A percentile compares a stretch with the other conserved stretches of the same genome.
These are phyloP conservation scores for Amyloporia xantha DNA, from an alignment of 768 basidiomycete species.

Conservation along the genomic window DNA sequence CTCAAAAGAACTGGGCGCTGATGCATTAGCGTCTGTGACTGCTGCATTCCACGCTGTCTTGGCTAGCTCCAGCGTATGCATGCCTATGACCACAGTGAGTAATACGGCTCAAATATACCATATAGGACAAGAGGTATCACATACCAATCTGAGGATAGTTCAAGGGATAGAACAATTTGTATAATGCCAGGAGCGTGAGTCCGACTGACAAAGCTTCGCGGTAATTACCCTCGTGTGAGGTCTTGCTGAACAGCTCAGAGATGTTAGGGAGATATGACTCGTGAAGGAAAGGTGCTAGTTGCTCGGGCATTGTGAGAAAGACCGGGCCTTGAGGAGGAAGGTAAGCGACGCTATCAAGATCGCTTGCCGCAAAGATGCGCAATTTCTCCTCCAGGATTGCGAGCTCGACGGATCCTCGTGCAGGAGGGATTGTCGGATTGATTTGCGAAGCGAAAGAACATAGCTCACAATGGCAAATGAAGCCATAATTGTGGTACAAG, in stretches of 20 bases:
- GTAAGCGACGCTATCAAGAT: slow-evolving; percentile 6
- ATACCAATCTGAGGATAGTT: slow-evolving; percentile 81
- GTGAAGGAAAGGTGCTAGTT: slow-evolving; percentile 40
- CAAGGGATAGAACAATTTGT: slow-evolving; percentile 61
- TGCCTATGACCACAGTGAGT: slow-evolving; percentile 38
- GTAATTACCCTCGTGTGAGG: slow-evolving; percentile 64
- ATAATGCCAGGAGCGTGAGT: slow-evolving; percentile 54
- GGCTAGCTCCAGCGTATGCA: slow-evolving; percentile 69
- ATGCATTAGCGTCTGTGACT: slow-evolving; percentile 31
- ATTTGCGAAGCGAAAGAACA: slow-evolving; percentile 40
- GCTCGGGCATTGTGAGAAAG: slow-evolving; percentile 34
- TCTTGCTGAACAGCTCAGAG: slow-evolving; percentile 57
- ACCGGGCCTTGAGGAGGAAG: slow-evolving; percentile 3
- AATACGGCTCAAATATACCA: background rate
- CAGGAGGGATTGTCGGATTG: slow-evolving; percentile 33
- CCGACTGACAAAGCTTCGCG: slow-evolving; percentile 47
- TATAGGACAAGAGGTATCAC: slow-evolving; percentile 15
- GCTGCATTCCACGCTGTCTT: slow-evolving; percentile 73
- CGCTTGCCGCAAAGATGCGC: slow-evolving; percentile 32
- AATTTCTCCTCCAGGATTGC: slow-evolving; percentile 22
- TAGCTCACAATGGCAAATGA: slow-evolving; percentile 54
- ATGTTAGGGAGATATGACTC: slow-evolving; percentile 52
- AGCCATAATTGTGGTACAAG: slow-evolving; percentile 59
- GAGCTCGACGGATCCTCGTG: slow-evolving; percentile 17
- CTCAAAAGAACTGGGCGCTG: slow-evolving; percentile 3